phyloP scores from a whole-genome alignment of 768 basidiomycete species.

The Kwoniella heveanensis region DNA sequence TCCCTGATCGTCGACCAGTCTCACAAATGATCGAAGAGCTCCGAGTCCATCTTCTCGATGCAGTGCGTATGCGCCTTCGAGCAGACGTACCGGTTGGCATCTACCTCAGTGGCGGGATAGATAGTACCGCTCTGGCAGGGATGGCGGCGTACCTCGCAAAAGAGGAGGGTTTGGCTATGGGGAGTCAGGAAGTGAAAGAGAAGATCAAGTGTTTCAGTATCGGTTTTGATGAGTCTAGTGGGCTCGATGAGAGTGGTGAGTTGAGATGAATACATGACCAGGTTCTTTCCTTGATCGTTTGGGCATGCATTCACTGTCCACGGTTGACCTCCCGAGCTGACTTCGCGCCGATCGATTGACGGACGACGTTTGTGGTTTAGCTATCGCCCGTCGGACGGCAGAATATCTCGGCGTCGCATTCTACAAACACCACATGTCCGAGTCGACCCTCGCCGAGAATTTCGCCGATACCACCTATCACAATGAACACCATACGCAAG shows the following conservation, averaged over 20 bases:
- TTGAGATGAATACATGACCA: neutral
- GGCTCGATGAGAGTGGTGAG: conserved; percentile 24
- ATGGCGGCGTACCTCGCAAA: conserved; percentile 42
- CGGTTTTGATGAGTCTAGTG: conserved; percentile 35
- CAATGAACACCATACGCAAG: conserved; percentile 44
- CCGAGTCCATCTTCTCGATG: conserved; percentile 35
- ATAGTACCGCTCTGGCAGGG: conserved; percentile 43
- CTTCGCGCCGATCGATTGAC: too few species aligned
- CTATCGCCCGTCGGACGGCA: conserved; percentile 44
- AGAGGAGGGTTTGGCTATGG: conserved; percentile 32
- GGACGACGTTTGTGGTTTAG: too few species aligned
- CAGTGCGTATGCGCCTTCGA: conserved; percentile 39
- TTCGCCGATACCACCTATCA: conserved; percentile 48
- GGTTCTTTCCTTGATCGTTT: neutral
- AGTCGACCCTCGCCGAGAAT: conserved; percentile 33
- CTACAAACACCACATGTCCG: conserved; percentile 34
- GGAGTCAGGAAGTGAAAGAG: conserved; percentile 24
- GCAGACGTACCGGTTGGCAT: conserved; percentile 51
- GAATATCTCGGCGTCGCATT: conserved; percentile 43
- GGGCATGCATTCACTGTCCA: too few species aligned
- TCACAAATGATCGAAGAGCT: conserved; percentile 43
- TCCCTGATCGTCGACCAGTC: conserved; percentile 35
- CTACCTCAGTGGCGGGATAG: conserved; percentile 51
- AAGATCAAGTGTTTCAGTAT: conserved; percentile 42
- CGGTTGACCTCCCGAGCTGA: too few species aligned